These are phyloP conservation scores for Aspergillus aculeatinus DNA, from an alignment of 2,329 filamentous ascomycete species.

Conservation along the genomic window DNA sequence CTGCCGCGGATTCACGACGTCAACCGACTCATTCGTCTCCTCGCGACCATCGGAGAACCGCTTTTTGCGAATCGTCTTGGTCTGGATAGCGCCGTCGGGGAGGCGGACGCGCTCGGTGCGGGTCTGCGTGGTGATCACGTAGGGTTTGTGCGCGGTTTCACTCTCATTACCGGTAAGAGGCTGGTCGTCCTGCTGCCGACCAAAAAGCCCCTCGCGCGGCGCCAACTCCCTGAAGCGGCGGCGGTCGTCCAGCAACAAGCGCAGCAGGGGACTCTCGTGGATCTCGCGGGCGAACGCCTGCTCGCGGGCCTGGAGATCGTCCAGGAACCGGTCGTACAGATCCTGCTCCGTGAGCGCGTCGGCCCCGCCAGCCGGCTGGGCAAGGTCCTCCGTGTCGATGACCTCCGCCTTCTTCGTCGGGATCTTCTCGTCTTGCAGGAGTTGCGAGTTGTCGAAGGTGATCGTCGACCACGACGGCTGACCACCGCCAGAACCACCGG, in stretches of 20 bases:
- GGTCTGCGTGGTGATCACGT: conserved; percentile 56
- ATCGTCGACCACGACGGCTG: conserved; percentile 25
- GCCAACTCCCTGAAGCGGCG: conserved; percentile 25
- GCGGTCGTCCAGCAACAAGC: conserved; percentile 35
- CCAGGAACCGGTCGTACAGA: conserved; percentile 52
- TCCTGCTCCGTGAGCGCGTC: conserved; percentile 52
- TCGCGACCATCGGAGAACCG: conserved; percentile 61
- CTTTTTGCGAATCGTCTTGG: conserved; percentile 57
- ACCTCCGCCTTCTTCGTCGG: conserved; percentile 12
- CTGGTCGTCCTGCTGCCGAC: not conserved
- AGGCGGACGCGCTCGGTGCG: conserved; percentile 56
- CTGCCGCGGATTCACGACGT: conserved; percentile 34
- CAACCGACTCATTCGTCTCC: conserved; percentile 57
- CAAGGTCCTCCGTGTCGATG: no score
- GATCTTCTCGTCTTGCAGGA: conserved; percentile 11
- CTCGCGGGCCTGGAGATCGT: conserved; percentile 36
- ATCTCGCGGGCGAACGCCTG: conserved; percentile 28
- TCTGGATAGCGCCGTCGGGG: conserved; percentile 59
- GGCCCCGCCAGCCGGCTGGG: conserved; percentile 26
- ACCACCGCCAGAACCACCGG: conserved; percentile 15
- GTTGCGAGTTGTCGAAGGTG: conserved; percentile 19
- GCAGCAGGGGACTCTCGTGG: conserved; percentile 37
- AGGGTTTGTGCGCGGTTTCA: conserved; percentile 4
- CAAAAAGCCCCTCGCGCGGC: not conserved
- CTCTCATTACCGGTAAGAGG: no score